Conservation (phyloP, 495 filamentous ascomycete genomes). For the Hypoxylon intermedium region DNA sequence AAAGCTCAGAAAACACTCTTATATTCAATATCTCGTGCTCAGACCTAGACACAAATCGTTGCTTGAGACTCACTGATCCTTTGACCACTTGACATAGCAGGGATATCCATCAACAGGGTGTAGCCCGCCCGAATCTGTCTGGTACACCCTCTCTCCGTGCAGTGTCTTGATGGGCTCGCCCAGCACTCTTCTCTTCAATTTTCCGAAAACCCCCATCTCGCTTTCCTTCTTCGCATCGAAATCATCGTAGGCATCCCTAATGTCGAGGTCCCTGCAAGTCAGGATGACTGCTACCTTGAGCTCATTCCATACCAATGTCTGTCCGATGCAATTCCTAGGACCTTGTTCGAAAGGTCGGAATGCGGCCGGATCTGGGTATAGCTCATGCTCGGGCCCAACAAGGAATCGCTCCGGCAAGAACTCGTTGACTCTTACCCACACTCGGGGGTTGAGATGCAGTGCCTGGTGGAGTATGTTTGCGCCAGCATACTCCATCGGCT, state of each 20-base stretch:
- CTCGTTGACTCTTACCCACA: constrained; percentile 44
- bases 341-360: constrained; percentile 54
- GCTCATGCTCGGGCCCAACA: constrained; percentile 25
- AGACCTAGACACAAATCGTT: too few species aligned
- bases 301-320: constrained; percentile 51
- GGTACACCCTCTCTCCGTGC: constrained; percentile 37
- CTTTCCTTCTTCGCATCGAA: constrained; percentile 15
- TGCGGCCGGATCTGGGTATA: constrained; percentile 41
- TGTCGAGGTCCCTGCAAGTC: constrained; percentile 49
- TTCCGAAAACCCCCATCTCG: too few species aligned
- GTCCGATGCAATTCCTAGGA: constrained; percentile 52
- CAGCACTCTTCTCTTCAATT: too few species aligned
- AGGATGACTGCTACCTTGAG: constrained; percentile 44
- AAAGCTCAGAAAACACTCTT: too few species aligned
- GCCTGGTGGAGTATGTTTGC: neutral
- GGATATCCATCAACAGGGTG: constrained; percentile 43
- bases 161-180: constrained; percentile 19
- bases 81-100: too few species aligned
- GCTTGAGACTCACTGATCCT: too few species aligned
- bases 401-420: constrained; percentile 56
- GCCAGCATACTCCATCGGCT: neutral
- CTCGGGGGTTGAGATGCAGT: constrained; percentile 3
- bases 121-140: constrained; percentile 29
- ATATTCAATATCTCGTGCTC: too few species aligned
- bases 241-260: constrained; percentile 47